Base-by-base conservation (phyloP, 345 rosid genomes). In the Sonneratia alba region DNA sequence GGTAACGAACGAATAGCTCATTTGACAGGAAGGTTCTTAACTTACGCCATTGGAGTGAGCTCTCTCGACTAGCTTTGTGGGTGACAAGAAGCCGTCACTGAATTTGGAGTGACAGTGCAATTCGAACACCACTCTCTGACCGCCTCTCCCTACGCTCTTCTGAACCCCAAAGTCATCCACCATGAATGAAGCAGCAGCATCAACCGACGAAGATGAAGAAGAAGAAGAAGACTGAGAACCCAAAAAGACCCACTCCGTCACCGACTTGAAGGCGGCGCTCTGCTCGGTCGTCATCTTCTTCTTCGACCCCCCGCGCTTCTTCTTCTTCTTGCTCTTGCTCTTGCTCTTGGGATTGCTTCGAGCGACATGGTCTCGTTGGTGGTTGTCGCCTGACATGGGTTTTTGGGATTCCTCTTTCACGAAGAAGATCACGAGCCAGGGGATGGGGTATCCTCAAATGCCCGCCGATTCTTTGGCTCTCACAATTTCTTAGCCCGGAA, bases 1-100 rank as follows among this genome's bases (percentile, higher is more conserved):
- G 32, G 22, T 4, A 21, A 57, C 11, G 22, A 24, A 7, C 21
- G 13, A 59, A 59, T 18, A 7, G 36, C 62, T 19, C 62, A 56
- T 56, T 19, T 6, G 21, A 6, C 10, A 7, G 34, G 36, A 43
- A 42, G 45, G 21, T 36, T 69, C 7, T 36, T 6, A n/a, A 79
- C 93, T 81, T 57, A 95, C 99, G 90, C 97, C 97, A 71, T 87
- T 85, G 49, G 72, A 77, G 80, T 90, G 87, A 84, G 99, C 99
- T 77, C 87, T 88, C 81, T 95, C 91, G 6, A 95, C 89, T 77
- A 95, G 90, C 85, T 89, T 95, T 3, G 96, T 78, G 73, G 99
- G 99, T 21, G 99, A 85, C 74, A 95, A 77, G 81, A 80, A 92
- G 27, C 99, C 99, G 77, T 95, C 99, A 76, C 99, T 95, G 80